phyloP scores from a whole-genome alignment of 129 eudicot species.

The Flaveria brownii region DNA sequence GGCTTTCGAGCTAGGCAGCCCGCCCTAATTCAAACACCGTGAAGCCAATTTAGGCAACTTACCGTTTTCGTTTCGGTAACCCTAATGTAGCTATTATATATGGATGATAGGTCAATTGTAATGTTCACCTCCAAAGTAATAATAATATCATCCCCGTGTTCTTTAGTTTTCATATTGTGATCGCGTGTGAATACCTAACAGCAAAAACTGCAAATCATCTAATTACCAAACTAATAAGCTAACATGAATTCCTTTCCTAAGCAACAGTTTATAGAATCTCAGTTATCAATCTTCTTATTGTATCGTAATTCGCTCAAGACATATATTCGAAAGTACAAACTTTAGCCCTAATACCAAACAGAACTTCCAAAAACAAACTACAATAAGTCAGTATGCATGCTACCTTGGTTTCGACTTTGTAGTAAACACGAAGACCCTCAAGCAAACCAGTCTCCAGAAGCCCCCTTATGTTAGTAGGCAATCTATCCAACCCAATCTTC shows the following conservation, averaged over 20 bases:
- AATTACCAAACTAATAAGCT: background rate
- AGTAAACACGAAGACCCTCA: conserved; percentile 81
- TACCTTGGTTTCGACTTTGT: conserved; percentile 63
- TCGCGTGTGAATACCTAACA: no score
- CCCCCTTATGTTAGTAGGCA: conserved; percentile 61
- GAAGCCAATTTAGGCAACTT: no score
- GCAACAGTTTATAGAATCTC: conserved; percentile 15
- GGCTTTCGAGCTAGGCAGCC: no score
- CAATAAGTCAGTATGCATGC: background rate
- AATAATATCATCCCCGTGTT: no score
- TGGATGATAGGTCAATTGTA: no score
- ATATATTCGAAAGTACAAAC: background rate
- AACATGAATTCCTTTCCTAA: conserved; percentile 15
- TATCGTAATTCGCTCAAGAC: background rate
- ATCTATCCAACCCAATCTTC: conserved; percentile 48
- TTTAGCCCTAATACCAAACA: conserved; percentile 9
- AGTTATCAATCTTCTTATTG: background rate
- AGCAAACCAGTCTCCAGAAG: conserved; percentile 89
- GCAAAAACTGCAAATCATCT: background rate
- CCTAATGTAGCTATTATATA: no score
- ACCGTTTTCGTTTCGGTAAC: no score
- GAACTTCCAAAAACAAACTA: conserved; percentile 5
- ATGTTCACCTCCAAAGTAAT: no score
- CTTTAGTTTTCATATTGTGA: no score
- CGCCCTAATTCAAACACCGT: no score